Evolutionary conservation across 371 early-diverging fungal species (phyloP), one percentile per base, ranked within the genome.

Genomic region (Conidiobolus incongruus): DNA sequence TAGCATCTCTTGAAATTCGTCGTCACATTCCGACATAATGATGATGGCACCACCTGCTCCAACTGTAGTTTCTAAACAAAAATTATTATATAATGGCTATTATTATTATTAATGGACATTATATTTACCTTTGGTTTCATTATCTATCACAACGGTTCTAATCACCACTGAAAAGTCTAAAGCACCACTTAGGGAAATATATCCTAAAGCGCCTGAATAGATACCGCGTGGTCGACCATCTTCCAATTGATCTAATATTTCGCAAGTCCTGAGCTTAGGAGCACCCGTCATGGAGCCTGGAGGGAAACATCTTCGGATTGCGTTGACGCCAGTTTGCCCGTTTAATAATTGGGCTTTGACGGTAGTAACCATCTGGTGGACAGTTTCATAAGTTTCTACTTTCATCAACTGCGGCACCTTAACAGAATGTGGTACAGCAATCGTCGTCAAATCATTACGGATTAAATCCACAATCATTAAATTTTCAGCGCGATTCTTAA

Each of bases 211-310:
- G 0, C 96, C 96, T 0, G 89, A 86, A 54, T 96, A 96, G 8
- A 77, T 62, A n/a, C 91, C 91, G 0, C 96, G 71, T 1, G 67
- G 70, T 4, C 53, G 51, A 40, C 63, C 53, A 0, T 51, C 47
- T 47, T 92, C 92, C 32, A 93, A 60, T 19, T 59, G 50, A 45
- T 81, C 80, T 20, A 96, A 53, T 2, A 93, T 52, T 44, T 82
- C 72, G 11, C 84, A 72, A 0, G 89, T 78, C 16, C 94, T 66
- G 15, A 74, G 61, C 52, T 96, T 96, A 4, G 96, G 96, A 1
- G 96, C 93, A 6, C 96, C 96, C 0, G 94, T 96, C 93, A 96
- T 92, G 0, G 91, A 90, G 0, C 91, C 79, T 0, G 94, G 94
- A 2, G 94, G 94, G 47, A 93, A 93, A 46, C 82, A 80, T 13